A percentile compares a stretch with the other conserved stretches of the same genome.
Conservation (phyloP, 768 basidiomycete genomes). For the Erythrobasidium yunnanense region DNA sequence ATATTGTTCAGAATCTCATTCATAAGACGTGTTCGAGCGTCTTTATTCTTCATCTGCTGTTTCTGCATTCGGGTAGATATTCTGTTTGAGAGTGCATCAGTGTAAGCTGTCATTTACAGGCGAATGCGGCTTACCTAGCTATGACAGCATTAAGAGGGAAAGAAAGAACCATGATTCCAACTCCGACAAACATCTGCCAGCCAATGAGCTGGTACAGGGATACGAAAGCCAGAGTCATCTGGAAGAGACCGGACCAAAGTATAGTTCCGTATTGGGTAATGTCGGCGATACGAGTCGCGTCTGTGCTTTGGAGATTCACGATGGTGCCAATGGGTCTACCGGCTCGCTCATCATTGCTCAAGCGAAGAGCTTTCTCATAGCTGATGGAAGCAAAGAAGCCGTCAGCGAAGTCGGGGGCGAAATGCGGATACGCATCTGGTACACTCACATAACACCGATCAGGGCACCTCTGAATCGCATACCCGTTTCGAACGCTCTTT, state of each 20-base stretch:
- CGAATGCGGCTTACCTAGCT: conserved; percentile 42
- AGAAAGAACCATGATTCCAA: conserved; percentile 36
- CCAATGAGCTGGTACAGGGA: conserved; percentile 77
- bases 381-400: conserved; percentile 48
- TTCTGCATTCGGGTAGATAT: conserved; percentile 54
- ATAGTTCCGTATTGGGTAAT: conserved; percentile 54
- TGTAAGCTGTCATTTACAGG: conserved; percentile 30
- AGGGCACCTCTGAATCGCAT: conserved; percentile 91
- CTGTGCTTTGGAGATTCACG: conserved; percentile 72
- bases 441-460: conserved; percentile 43
- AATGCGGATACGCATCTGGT: background rate
- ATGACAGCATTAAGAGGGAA: conserved; percentile 45
- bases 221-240: conserved; percentile 79
- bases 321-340: conserved; percentile 75
- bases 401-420: background rate
- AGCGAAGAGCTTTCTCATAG: conserved; percentile 71
- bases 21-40: conserved; percentile 53
- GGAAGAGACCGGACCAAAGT: conserved; percentile 71
- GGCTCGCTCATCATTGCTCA: conserved; percentile 72
- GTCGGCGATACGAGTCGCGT: conserved; percentile 35
- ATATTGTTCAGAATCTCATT: conserved; percentile 88
- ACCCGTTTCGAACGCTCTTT: conserved; percentile 44
- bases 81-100: background rate
- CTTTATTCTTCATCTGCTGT: conserved; percentile 80
- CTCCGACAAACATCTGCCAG: conserved; percentile 32